These are phyloP conservation scores for Botryotinia narcissicola DNA, from an alignment of 2,329 filamentous ascomycete genomes.

Conservation along the genomic window DNA sequence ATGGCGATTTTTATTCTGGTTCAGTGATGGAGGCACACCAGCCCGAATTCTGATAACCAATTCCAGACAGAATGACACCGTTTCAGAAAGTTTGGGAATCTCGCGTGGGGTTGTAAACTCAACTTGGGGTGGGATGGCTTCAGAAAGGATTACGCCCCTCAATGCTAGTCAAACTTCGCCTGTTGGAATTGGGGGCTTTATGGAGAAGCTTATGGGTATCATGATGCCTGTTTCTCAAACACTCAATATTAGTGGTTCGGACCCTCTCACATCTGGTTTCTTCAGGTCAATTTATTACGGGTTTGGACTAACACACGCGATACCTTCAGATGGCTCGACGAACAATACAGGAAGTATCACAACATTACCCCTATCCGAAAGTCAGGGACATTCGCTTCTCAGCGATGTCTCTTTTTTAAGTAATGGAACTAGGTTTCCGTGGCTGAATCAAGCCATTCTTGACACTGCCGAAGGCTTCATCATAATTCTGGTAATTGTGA, in stretches of 20 bases:
- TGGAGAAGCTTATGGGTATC: conserved; percentile 40
- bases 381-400: conserved; percentile 46
- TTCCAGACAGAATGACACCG: conserved; percentile 24
- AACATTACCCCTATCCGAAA: conserved; percentile 6
- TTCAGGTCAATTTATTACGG: conserved; percentile 35
- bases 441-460: conserved; percentile 75
- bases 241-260: conserved; percentile 31
- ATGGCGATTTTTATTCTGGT: conserved; percentile 93
- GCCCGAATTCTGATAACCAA: conserved; percentile 1
- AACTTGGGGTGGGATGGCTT: conserved; percentile 35
- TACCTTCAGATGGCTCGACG: conserved; percentile 18
- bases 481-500: conserved; percentile 86
- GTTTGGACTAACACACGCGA: conserved; percentile 26
- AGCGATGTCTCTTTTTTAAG: conserved; percentile 57
- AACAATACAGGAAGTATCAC: conserved; percentile 23
- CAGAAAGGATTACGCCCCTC: conserved; percentile 30
- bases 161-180: conserved; percentile 40
- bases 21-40: conserved; percentile 40
- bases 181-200: conserved; percentile 40
- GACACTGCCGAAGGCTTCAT: conserved; percentile 88
- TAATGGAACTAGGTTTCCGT: conserved; percentile 64
- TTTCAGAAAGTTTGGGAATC: conserved; percentile 29
- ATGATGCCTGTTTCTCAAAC: conserved; percentile 33
- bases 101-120: conserved; percentile 31
- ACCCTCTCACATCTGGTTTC: conserved; percentile 33